These are phyloP conservation scores for Fusarium decemcellulare DNA, from an alignment of 2,329 filamentous ascomycete genomes.

Conservation along the genomic window DNA sequence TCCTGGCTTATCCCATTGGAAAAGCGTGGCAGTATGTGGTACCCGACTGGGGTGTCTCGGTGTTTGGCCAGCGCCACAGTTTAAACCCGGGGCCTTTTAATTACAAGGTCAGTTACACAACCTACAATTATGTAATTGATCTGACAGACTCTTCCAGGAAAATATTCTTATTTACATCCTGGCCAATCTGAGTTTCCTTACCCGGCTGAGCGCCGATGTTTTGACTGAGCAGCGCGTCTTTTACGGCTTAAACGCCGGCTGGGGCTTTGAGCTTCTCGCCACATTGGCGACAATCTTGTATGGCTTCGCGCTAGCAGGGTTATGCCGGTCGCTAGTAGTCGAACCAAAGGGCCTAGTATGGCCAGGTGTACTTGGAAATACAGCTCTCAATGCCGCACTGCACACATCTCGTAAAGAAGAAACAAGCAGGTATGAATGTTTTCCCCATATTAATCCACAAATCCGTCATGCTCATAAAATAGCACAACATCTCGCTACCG, in stretches of 20 bases:
- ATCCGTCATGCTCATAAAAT: too few relatives aligned
- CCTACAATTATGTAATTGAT: background rate
- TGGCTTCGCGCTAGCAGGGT: slow-evolving; percentile 65
- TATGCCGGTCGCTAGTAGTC: slow-evolving; percentile 60
- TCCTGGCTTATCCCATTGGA: slow-evolving; percentile 60
- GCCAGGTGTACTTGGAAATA: slow-evolving; percentile 65
- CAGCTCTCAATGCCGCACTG: slow-evolving; percentile 58
- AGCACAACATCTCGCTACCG: slow-evolving; percentile 56
- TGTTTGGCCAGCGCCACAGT: slow-evolving; percentile 45
- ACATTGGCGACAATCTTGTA: slow-evolving; percentile 65
- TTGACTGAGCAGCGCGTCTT: slow-evolving; percentile 56
- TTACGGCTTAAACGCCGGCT: slow-evolving; percentile 59
- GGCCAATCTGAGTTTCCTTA: slow-evolving; percentile 67
- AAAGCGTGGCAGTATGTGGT: slow-evolving; percentile 53
- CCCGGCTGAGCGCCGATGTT: slow-evolving; percentile 52
- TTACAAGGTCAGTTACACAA: slow-evolving; percentile 43
- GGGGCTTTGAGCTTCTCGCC: slow-evolving; percentile 65
- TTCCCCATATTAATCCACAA: background rate
- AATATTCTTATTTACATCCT: slow-evolving; percentile 69
- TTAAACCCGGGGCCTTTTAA: slow-evolving; percentile 59
- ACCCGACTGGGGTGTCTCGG: slow-evolving; percentile 49
- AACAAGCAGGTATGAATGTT: slow-evolving; percentile 22
- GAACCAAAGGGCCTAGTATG: slow-evolving; percentile 65
- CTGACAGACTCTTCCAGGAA: slow-evolving; percentile 50
- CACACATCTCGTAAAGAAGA: slow-evolving; percentile 56